Percentiles rank a stretch among this genome's conserved stretches.
Evolutionary conservation across 352 stramenopile species (phyloP).

Genomic region (Pythium plurisporium): DNA sequence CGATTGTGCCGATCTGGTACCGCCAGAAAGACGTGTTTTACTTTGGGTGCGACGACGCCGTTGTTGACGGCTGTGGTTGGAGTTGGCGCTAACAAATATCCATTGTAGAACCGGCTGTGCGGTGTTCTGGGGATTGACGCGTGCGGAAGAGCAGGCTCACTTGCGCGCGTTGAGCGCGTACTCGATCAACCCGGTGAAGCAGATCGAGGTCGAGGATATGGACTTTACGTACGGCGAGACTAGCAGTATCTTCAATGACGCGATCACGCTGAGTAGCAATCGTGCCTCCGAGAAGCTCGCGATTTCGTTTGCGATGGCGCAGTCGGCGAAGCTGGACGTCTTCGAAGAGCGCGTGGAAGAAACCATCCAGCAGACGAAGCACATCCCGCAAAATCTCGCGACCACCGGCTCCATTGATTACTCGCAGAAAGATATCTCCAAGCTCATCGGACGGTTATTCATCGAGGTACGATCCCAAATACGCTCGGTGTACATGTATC

Average conservation of each 20-base stretch:
- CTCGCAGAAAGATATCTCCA: slow-evolving; percentile 87
- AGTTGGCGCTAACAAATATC: too few relatives aligned
- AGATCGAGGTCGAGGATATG: slow-evolving; percentile 64
- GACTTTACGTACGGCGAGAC: slow-evolving; percentile 48
- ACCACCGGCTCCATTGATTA: slow-evolving; percentile 85
- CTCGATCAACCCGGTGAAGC: slow-evolving; percentile 35
- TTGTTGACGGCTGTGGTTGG: too few relatives aligned
- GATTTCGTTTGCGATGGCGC: slow-evolving; percentile 89
- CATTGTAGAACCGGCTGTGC: slow-evolving; percentile 68
- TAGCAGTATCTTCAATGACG: slow-evolving; percentile 71
- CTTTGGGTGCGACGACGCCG: slow-evolving; percentile 30
- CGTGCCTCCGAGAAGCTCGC: slow-evolving; percentile 87
- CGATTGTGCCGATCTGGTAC: slow-evolving; percentile 9
- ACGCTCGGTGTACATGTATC: too few relatives aligned
- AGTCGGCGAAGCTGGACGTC: slow-evolving; percentile 89
- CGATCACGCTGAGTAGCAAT: slow-evolving; percentile 62
- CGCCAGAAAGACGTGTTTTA: slow-evolving; percentile 64
- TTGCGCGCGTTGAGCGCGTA: slow-evolving; percentile 53
- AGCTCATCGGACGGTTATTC: slow-evolving; percentile 88
- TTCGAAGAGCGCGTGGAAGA: slow-evolving; percentile 89
- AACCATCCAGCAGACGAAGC: slow-evolving; percentile 74
- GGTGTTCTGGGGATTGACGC: slow-evolving; percentile 64
- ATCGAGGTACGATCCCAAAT: too few relatives aligned
- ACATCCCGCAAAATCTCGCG: slow-evolving; percentile 86
- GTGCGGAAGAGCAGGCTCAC: slow-evolving; percentile 44